Conservation (phyloP, 148 eudicot species). For the Limonium bicolor region DNA sequence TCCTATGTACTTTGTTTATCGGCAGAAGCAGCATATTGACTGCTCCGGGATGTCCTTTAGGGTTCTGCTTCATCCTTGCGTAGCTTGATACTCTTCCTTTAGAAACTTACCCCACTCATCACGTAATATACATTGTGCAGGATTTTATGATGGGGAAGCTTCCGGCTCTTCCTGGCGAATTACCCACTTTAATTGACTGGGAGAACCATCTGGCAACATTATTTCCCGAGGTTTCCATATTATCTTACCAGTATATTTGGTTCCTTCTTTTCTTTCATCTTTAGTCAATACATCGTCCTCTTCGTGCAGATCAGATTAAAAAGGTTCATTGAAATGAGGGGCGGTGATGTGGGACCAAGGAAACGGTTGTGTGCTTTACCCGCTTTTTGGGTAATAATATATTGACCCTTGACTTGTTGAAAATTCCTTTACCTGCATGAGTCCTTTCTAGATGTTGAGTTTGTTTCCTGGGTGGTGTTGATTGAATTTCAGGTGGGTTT, state of each 20-base stretch:
- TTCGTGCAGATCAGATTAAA: constrained; percentile 98
- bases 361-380: constrained; percentile 94
- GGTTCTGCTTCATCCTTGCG: constrained; percentile 30
- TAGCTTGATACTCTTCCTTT: neutral
- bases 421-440: too few relatives aligned
- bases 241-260: too few relatives aligned
- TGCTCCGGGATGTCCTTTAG: constrained; percentile 88
- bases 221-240: constrained; percentile 86
- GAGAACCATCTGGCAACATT: constrained; percentile 98
- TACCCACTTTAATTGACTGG: constrained; percentile 86
- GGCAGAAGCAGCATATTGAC: constrained; percentile 67
- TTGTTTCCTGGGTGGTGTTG: too few relatives aligned
- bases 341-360: constrained; percentile 99
- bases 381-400: constrained; percentile 99
- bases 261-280: too few relatives aligned
- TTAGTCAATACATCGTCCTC: too few relatives aligned
- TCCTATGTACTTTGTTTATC: constrained; percentile 91
- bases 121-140: too few relatives aligned
- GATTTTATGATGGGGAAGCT: constrained; percentile 91
- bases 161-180: constrained; percentile 78
- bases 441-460: too few relatives aligned
- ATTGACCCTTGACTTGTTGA: too few relatives aligned
- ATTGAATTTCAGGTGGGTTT: constrained; percentile 74
- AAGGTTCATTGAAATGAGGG: constrained; percentile 95
- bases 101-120: too few relatives aligned